phyloP scores from a whole-genome alignment of 305 asterid species.

The Stenogyne calaminthoides region DNA sequence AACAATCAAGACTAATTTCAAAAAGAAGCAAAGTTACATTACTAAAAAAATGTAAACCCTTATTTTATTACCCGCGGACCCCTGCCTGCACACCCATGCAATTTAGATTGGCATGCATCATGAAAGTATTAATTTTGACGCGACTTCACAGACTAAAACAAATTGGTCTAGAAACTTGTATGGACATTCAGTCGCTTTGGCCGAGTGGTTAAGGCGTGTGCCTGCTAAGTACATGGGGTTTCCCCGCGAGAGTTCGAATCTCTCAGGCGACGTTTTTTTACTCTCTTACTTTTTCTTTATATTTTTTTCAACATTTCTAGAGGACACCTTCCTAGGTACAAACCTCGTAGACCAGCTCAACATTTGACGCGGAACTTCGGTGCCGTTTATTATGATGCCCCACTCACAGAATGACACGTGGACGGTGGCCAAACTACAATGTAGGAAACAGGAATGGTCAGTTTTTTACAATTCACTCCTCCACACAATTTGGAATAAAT shows the following conservation, averaged over 20 bases:
- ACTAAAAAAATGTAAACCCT: no score
- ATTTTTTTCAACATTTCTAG: not conserved
- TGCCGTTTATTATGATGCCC: slow-evolving; percentile 14
- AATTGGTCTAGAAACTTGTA: no score
- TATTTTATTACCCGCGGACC: no score
- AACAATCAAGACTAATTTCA: no score
- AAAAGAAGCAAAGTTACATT: no score
- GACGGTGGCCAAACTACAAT: not conserved
- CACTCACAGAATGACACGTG: slow-evolving; percentile 27
- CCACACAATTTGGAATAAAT: slow-evolving; percentile 40
- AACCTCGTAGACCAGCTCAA: slow-evolving; percentile 14
- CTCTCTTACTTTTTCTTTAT: not conserved
- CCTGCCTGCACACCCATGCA: no score
- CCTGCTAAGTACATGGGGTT: slow-evolving; percentile 99
- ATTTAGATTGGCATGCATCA: no score
- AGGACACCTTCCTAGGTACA: slow-evolving; percentile 20
- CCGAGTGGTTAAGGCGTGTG: slow-evolving; percentile 99
- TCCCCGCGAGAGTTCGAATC: slow-evolving; percentile 99
- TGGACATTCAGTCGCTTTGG: slow-evolving; percentile 77
- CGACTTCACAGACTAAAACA: no score
- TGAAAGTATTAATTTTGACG: no score
- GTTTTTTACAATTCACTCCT: not conserved
- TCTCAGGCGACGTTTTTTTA: slow-evolving; percentile 90
- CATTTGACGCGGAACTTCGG: slow-evolving; percentile 38
- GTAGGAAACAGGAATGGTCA: not conserved